phyloP scores from a whole-genome alignment of 441 rosid species.

The Pelargonium cotyledonis region DNA sequence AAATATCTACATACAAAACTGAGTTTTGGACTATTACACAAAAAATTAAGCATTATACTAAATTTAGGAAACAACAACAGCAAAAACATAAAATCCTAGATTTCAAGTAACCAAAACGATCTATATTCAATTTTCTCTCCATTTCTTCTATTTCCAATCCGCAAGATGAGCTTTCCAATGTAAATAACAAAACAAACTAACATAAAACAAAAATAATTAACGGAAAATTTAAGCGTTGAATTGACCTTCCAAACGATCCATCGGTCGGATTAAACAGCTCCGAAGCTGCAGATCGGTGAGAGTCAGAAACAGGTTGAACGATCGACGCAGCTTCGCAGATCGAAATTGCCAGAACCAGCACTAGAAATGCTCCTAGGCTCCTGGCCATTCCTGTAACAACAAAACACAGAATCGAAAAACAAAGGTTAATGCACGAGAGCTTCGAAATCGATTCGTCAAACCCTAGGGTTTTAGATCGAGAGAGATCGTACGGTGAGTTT shows the following conservation, averaged over 20 bases:
- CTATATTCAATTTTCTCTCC: not conserved
- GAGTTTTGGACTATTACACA: too few relatives aligned
- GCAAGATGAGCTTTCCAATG: not conserved
- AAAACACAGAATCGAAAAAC: not conserved
- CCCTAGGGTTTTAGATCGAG: conserved; percentile 8
- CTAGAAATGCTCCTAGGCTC: conserved; percentile 36
- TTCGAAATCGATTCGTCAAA: conserved; percentile 1
- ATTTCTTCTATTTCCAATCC: not conserved
- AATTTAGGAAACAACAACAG: too few relatives aligned
- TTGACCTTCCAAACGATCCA: conserved; percentile 68
- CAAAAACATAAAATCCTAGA: too few relatives aligned
- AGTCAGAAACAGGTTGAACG: conserved; percentile 69
- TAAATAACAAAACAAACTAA: not conserved
- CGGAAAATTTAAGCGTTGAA: conserved; percentile 11
- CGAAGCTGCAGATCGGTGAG: conserved; percentile 85
- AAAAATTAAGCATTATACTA: too few relatives aligned
- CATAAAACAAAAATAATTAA: not conserved
- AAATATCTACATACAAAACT: too few relatives aligned
- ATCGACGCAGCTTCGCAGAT: conserved; percentile 51
- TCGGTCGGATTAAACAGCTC: conserved; percentile 55
- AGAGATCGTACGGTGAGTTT: not conserved
- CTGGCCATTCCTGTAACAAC: conserved; percentile 51
- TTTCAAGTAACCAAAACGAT: too few relatives aligned
- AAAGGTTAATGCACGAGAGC: conserved; percentile 1
- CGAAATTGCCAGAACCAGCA: conserved; percentile 37